Base-by-base conservation (phyloP, 176 grass and related monocot species). In the Aegilops umbellulata region DNA sequence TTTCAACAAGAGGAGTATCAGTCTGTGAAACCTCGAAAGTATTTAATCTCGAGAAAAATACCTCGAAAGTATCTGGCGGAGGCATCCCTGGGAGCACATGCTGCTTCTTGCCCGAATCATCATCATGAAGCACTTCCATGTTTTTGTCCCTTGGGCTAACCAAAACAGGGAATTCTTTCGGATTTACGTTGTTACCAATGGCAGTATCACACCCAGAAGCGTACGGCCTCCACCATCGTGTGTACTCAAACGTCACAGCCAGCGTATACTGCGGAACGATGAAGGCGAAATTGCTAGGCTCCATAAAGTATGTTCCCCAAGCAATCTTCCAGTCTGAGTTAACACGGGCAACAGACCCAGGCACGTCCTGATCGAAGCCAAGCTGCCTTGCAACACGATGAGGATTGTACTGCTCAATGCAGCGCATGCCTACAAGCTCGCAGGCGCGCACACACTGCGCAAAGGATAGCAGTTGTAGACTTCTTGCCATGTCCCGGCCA, bases 361-460 rank as follows among this genome's bases (percentile, higher is more conserved):
- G 96, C 74, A 98, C 76, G 76, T 98, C 96, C 69, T 98, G 96
- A 79, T 98, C 93, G 32, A 98, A 88, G 20, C 93, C 96, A 78
- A 98, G 93, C 89, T 98, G 93, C 90, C 92, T 94, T 38, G 93
- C 88, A 8, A 95, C 96, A 14, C 96, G 91, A 57, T 98, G 92
- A 0, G 96, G 96, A 64, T 95, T 91, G 71, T 98, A 98, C 26
- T 87, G 93, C 80, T 95, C 93, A 9, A 98, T 91, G 83, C 87
- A 87, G 83, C 95, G 88, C 6, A 95, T 34, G 25, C 93, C 96
- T 15, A 98, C 93, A 60, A 98, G 89, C 69, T 95, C 96, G 27
- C 83, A 94, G 69, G 88, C 65, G 6, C 66, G 89, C 44, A 98
- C 67, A 65, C 88, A 98, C 60, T 95, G 86, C 1, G 92, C 92